Evolutionary conservation across 2,329 filamentous ascomycete species (phyloP).

Genomic region (Xylaria sp.): DNA sequence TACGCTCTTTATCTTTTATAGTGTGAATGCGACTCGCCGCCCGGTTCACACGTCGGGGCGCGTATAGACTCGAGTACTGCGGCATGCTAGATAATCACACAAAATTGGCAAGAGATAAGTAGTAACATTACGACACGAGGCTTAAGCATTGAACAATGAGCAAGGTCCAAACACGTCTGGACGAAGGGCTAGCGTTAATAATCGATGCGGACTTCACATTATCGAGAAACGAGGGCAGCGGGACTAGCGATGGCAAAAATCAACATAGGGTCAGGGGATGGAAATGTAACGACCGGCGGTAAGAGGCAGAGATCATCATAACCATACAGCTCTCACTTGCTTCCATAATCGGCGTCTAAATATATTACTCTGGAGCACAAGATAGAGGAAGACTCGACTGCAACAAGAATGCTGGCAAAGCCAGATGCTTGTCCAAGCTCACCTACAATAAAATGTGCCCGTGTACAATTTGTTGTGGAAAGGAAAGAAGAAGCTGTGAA

Average conservation of each 20-base stretch:
- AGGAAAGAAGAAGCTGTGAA: slow-evolving; percentile 52
- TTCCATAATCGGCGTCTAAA: slow-evolving; percentile 75
- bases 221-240: not conserved
- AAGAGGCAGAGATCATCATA: slow-evolving; percentile 74
- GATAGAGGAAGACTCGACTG: slow-evolving; percentile 77
- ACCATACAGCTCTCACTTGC: slow-evolving; percentile 67
- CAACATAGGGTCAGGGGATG: not conserved
- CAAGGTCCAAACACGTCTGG: no score
- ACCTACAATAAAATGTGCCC: slow-evolving; percentile 78
- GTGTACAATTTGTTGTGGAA: slow-evolving; percentile 69
- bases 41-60: no score
- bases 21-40: no score
- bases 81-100: no score
- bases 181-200: no score
- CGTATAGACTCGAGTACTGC: not conserved
- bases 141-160: no score
- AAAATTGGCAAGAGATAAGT: not conserved
- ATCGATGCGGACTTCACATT: no score
- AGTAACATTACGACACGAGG: not conserved
- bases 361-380: slow-evolving; percentile 69
- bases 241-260: not conserved
- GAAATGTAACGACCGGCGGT: slow-evolving; percentile 77
- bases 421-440: slow-evolving; percentile 63
- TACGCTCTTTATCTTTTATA: no score
- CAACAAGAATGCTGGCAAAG: slow-evolving; percentile 53